Evolutionary conservation across 2,329 filamentous ascomycete species (phyloP), one percentile per base, ranked within the genome.

Genomic region (Septoria linicola): DNA sequence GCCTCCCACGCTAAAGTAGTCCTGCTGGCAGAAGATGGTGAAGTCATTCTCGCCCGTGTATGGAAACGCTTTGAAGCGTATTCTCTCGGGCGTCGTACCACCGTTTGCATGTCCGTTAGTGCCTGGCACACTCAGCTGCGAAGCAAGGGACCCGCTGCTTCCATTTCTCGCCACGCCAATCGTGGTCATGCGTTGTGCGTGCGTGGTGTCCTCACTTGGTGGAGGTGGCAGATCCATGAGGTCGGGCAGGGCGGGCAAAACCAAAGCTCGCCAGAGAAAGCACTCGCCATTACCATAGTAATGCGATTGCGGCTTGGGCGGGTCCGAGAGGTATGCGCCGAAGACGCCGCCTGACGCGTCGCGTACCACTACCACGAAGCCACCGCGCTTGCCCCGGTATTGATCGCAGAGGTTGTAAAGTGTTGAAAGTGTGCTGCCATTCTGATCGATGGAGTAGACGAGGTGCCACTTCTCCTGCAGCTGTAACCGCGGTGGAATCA

Each of bases 211-310:
- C 34, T 79, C 78, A 41, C 77, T 82, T 2, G 88, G 88, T 0
- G 85, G 87, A 0, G 84, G 87, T 1, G 87, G 87, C 0, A 89
- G 76, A 8, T 75, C 75, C 3, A 76, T 69, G 10, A 78, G 70
- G 53, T 79, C 75, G 2, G 77, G 69, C 7, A 80, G 66, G 0
- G 81, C 72, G 1, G 83, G 76, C 27, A 91, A 75, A 3, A 86
- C 72, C 37, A 83, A 83, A 1, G 88, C 86, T 41, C 87, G 82
- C 89, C 89, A 95, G 58, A 95, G 81, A 70, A 95, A 99, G 72
- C 92, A 97, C 71, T 99, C 93, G 63, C 93, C 93, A 10, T 89
- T 96, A 64, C 93, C 93, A 70, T 88, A 99, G 76, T 96, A 99
- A 58, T 91, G 87, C 2, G 89, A 73, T 1, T 83, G 77, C 0